Evolutionary conservation across 1,284 basidiomycete genomes (phyloP), one percentile per base, ranked within the genome.

Genomic region (Anthracocystis panici-leucophaei): DNA sequence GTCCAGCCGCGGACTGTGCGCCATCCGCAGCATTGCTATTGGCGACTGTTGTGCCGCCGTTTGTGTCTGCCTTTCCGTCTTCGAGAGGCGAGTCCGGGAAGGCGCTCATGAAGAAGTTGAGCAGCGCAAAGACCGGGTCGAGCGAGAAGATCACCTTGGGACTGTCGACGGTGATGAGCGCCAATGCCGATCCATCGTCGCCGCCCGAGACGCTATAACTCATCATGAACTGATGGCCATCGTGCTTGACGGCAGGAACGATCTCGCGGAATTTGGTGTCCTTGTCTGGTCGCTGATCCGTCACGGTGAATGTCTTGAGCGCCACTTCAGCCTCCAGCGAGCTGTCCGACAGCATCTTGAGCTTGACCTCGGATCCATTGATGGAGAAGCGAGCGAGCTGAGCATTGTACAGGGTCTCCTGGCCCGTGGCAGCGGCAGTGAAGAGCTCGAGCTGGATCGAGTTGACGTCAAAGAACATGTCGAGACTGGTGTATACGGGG

Each of bases 211-310:
- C 90, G 4, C 93, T 92, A 85, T 93, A 98, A 62, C 95, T 89
- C 49, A 98, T 86, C 93, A 97, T 97, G 82, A 99, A 92, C 72
- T 96, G 97, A 78, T 97, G 94, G 31, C 94, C 90, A 73, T 92
- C 90, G 82, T 97, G 93, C 69, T 91, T 89, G 31, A 93, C 92
- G 14, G 94, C 91, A 1, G 97, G 97, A 67, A 99, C 93, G 65
- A 99, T 95, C 84, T 99, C 96, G 51, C 96, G 90, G 88, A 96
- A 98, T 81, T 91, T 92, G 20, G 93, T 92, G 18, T 82, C 82
- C 61, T 88, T 89, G 8, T 93, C 93, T 0, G 92, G 89, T 51
- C 92, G 89, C 5, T 92, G 98, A 84, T 96, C 97, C 82, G 90
- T 91, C 87, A 97, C 92, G 0, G 94, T 95, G 81, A 99, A 92